Base-by-base conservation (phyloP, 805 yeast species). In the Ogataea paradorogensis region DNA sequence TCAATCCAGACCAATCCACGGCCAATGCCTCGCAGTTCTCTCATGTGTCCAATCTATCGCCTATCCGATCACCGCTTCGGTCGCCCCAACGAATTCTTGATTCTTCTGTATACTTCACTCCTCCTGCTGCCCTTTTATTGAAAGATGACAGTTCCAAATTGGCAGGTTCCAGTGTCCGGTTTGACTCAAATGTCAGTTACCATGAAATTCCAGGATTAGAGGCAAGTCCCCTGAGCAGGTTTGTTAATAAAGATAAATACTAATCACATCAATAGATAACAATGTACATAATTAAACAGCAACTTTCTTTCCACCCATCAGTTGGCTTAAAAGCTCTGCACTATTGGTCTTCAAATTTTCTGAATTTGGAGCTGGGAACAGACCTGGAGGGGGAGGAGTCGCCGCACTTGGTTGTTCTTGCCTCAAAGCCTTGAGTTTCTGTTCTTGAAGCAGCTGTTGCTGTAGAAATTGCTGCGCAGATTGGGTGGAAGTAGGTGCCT, bases 301-400 rank as follows among this genome's bases (percentile, higher is more conserved):
- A 14, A 58, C 50, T 28, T 57, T 58, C 46, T 83, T 85, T 21
- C 95, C 95, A 52, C 82, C 82, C 80, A 89, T 82, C 57, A 89
- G 69, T 61, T 88, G 96, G 42, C 80, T 86, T 52, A 89, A 71
- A 55, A 89, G 71, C 57, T 88, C 95, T 28, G 88, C 80, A 44
- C 63, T 59, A 43, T 58, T 56, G 14, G 50, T 46, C 38, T 45
- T 47, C 20, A 39, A 34, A 20, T 35, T 41, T 9, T 45, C 48
- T 8, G 46, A 33, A 18, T 34, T 35, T 27, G 46, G 35, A 33
- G 45, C 41, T 23, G 49, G 48, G 51, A 78, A 76, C 51, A 82
- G 69, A 5, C 89, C 89, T 5, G 89, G 91, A 27, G 90, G 90
- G 4, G 88, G 85, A 21, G 84, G 83, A 4, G 86, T 74, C 13